Evolutionary conservation across 2,329 filamentous ascomycete genomes (phyloP), one percentile per base, ranked within the genome.

Genomic region (Neofusicoccum parvum): DNA sequence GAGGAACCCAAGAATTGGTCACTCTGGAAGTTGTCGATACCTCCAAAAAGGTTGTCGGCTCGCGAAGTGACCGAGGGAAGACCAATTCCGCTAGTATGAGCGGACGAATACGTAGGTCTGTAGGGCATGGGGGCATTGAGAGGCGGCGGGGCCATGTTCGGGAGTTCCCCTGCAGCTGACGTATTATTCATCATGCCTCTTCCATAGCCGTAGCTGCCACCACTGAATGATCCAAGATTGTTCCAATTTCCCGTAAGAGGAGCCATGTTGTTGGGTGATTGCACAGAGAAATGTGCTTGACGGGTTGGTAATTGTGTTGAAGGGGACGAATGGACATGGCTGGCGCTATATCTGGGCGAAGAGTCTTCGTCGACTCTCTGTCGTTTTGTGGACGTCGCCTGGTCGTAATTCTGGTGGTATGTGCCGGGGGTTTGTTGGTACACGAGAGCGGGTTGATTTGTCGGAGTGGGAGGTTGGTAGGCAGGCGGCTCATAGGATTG

Each of bases 391-490:
- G 53, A 39, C 1, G 53, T 45, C 3, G 37, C 53, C 9, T 58
- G 37, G 7, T 20, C 53, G 39, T 58, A 39, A n/a, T 20, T 45
- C 15, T 39, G 9, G n/a, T 58, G 53, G 23, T 58, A 58, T 6
- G 39, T 14, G 11, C 39, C 15, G 53, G 14, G 23, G 53, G 5
- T 45, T 6, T 20, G 14, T 12, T 32, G 53, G 27, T 58, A 58
- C 17, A 37, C 39, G 27, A 45, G 53, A 17, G 53, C 20, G 3
- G 53, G 27, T 5, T 37, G 39, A 45, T 45, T 45, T 14, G 39
- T 58, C 14, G 53, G 53, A 2, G 53, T 58, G n/a, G 53, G 53
- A 11, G 53, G 53, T 45, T 58, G 53, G 15, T 17, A 58, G 14
- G 45, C 23, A 14, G 53, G 53, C 15, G 43, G 60, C 15, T 63